A percentile compares a stretch with the other conserved stretches of the same genome.
phyloP scores from a whole-genome alignment of 1,284 basidiomycete species.

The Moniliella sp. region DNA sequence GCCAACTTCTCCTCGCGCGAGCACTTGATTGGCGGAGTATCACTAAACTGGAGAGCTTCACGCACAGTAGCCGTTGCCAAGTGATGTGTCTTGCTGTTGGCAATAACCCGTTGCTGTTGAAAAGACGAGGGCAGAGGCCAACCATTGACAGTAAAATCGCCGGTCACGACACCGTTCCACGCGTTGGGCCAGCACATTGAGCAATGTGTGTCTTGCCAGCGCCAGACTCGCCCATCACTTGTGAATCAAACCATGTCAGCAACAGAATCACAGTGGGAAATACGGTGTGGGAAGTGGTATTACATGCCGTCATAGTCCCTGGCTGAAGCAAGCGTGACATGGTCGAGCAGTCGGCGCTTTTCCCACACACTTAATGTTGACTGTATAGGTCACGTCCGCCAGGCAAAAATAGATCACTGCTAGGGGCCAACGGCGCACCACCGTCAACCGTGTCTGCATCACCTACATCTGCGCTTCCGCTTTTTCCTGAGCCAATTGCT shows the following conservation, averaged over 20 bases:
- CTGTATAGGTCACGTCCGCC: slow-evolving; percentile 17
- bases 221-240: slow-evolving; percentile 27
- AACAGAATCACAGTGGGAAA: too few relatives aligned
- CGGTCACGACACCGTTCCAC: slow-evolving; percentile 1
- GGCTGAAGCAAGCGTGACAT: slow-evolving; percentile 35
- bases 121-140: slow-evolving; percentile 1
- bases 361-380: slow-evolving; percentile 13
- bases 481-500: background rate
- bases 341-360: slow-evolving; percentile 12
- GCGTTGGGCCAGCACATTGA: slow-evolving; percentile 3
- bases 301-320: slow-evolving; percentile 14
- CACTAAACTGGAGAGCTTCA: slow-evolving; percentile 2
- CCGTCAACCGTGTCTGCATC: background rate
- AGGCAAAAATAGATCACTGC: slow-evolving; percentile 13
- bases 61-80: slow-evolving; percentile 1
- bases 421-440: background rate
- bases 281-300: too few relatives aligned
- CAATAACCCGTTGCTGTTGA: slow-evolving; percentile 1
- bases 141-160: slow-evolving; percentile 1
- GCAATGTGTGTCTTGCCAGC: slow-evolving; percentile 4
- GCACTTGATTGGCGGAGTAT: slow-evolving; percentile 1
- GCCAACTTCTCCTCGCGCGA: slow-evolving; percentile 3
- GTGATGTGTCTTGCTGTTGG: slow-evolving; percentile 3
- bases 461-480: too few relatives aligned
- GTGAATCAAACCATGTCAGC: too few relatives aligned